Evolutionary conservation across 257 asterid species (phyloP).

Genomic region (Anisodus tanguticus): DNA sequence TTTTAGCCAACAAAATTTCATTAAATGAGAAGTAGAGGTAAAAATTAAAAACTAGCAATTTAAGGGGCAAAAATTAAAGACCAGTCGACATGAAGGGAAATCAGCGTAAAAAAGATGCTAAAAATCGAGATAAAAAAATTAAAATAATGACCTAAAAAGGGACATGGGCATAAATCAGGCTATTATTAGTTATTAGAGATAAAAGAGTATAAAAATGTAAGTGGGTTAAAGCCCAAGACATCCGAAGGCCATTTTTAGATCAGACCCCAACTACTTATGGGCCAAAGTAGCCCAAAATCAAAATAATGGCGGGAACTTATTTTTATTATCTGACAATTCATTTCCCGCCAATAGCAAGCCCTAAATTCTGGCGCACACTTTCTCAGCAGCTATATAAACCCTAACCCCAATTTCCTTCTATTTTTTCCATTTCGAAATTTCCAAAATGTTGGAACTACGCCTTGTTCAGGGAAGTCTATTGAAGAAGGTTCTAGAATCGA

Average conservation of each 20-base stretch:
- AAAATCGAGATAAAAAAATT: no score
- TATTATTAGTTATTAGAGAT: no score
- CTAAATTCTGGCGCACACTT: constrained; percentile 22
- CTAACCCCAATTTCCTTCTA: neutral
- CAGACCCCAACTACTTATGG: neutral
- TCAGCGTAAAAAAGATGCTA: no score
- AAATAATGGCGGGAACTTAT: constrained; percentile 36
- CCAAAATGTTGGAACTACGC: constrained; percentile 48
- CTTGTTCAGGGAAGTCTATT: constrained; percentile 52
- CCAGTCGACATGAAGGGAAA: no score
- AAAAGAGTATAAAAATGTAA: no score
- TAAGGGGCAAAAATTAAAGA: no score
- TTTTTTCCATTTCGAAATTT: no score
- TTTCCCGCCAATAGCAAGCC: constrained; percentile 32
- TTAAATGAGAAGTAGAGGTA: no score
- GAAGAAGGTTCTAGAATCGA: constrained; percentile 51
- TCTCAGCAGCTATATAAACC: constrained; percentile 29
- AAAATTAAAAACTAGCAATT: no score
- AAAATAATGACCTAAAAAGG: no score
- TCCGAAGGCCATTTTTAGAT: neutral
- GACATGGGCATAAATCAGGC: no score
- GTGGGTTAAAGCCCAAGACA: neutral
- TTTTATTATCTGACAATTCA: constrained; percentile 14
- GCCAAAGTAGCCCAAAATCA: neutral
- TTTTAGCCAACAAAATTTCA: no score